A percentile compares a stretch with the other conserved stretches of the same genome.
Evolutionary conservation across 257 asterid genomes (phyloP).

Genomic region (Forsythia viridissima): DNA sequence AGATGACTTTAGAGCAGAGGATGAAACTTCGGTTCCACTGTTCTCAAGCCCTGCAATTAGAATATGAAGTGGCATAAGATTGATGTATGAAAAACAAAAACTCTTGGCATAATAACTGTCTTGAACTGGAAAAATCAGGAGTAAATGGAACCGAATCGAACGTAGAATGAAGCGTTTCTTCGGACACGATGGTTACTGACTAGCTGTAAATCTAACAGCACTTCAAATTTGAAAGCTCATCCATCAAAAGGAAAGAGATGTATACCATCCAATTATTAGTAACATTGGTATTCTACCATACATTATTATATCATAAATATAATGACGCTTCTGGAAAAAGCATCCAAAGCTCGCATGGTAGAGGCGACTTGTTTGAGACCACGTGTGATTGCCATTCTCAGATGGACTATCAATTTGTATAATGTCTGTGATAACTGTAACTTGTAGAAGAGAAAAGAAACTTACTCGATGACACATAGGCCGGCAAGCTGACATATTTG

Average conservation of each 20-base stretch:
- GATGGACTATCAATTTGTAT: background rate
- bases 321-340: constrained; percentile 7
- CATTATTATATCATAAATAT: background rate
- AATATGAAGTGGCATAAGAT: background rate
- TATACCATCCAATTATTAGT: background rate
- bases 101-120: background rate
- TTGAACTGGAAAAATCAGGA: background rate
- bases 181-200: background rate
- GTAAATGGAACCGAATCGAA: background rate
- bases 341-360: background rate
- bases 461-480: constrained; percentile 49
- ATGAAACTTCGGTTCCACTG: constrained; percentile 24
- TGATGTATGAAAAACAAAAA: background rate
- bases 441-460: constrained; percentile 15
- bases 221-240: background rate
- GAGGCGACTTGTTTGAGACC: background rate
- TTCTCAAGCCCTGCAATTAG: constrained; percentile 40
- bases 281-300: background rate
- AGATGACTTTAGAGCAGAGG: constrained; percentile 30
- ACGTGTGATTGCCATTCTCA: background rate
- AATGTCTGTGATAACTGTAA: background rate
- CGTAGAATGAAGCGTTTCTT: background rate
- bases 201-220: background rate
- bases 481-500: constrained; percentile 70
- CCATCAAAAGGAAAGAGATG: background rate